phyloP scores from a whole-genome alignment of 257 asterid species.

The Anisodus tanguticus region DNA sequence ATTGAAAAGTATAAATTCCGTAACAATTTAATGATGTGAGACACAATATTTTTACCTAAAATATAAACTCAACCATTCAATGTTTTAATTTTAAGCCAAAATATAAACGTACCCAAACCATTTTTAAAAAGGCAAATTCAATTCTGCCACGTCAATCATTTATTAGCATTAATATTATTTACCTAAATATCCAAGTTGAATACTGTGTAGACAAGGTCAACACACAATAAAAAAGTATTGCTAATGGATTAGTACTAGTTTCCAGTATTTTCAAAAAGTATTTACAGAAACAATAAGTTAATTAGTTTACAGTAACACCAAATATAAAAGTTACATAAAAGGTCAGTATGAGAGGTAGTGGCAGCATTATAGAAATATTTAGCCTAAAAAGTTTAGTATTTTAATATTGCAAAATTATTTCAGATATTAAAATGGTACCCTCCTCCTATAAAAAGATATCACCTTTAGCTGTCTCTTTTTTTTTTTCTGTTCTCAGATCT shows the following conservation, averaged over 20 bases:
- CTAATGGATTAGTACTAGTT: not conserved
- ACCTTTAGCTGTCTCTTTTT: not conserved
- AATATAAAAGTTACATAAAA: not conserved
- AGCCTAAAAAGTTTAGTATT: not conserved
- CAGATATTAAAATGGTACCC: not conserved
- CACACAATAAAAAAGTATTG: not conserved
- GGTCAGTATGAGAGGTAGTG: slow-evolving; percentile 8
- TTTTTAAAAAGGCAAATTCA: not conserved
- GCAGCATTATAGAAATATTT: not conserved
- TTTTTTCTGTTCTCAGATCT: not conserved
- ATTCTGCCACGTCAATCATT: not conserved
- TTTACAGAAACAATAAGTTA: not conserved
- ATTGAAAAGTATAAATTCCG: not conserved
- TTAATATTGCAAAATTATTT: not conserved
- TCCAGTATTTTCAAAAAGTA: not conserved
- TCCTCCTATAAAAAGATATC: not conserved
- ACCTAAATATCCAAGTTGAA: not conserved
- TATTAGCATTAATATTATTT: slow-evolving; percentile 6
- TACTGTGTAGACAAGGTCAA: not conserved
- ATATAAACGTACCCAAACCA: no score
- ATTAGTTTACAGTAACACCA: not conserved
- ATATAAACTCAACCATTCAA: not conserved
- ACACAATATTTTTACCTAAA: not conserved
- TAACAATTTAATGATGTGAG: not conserved
- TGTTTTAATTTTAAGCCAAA: no score